Conservation (phyloP, 2,329 filamentous ascomycete species). For the Colletotrichum destructivum region DNA sequence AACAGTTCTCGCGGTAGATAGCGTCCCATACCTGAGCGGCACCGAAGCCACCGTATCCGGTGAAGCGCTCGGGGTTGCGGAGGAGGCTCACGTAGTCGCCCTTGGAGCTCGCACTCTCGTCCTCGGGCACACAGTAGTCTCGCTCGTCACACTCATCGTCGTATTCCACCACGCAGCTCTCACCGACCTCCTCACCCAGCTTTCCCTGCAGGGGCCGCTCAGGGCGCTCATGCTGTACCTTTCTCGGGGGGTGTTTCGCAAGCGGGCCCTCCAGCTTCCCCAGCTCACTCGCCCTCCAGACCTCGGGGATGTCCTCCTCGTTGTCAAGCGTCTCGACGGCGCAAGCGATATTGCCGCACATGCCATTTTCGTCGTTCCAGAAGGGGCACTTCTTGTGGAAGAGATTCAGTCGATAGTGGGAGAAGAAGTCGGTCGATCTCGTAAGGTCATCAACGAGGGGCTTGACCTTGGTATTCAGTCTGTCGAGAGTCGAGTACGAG, state of each 20-base stretch:
- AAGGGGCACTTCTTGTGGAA: constrained; percentile 97
- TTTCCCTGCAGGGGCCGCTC: constrained; percentile 84
- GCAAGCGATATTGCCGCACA: constrained; percentile 98
- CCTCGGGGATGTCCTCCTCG: constrained; percentile 91
- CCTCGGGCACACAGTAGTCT: constrained; percentile 96
- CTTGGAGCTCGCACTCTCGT: constrained; percentile 87
- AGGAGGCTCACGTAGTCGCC: constrained; percentile 97
- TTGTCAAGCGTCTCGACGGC: constrained; percentile 96
- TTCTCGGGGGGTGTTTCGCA: constrained; percentile 88
- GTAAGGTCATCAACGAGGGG: constrained; percentile 87
- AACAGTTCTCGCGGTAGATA: constrained; percentile 98
- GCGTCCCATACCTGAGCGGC: constrained; percentile 95
- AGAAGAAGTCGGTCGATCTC: constrained; percentile 94
- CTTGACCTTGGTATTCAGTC: constrained; percentile 82
- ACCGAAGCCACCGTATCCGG: constrained; percentile 89
- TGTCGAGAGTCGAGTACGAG: constrained; percentile 91
- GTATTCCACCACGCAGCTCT: constrained; percentile 97
- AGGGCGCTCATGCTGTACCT: constrained; percentile 77
- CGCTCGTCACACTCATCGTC: constrained; percentile 97
- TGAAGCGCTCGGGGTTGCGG: constrained; percentile 95
- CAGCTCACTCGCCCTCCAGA: constrained; percentile 93
- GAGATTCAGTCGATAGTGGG: constrained; percentile 94
- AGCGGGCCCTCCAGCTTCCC: constrained; percentile 93
- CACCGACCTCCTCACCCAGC: constrained; percentile 88
- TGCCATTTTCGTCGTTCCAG: constrained; percentile 92